Conservation (phyloP, 805 yeast species). For the Starmerella geochares region DNA sequence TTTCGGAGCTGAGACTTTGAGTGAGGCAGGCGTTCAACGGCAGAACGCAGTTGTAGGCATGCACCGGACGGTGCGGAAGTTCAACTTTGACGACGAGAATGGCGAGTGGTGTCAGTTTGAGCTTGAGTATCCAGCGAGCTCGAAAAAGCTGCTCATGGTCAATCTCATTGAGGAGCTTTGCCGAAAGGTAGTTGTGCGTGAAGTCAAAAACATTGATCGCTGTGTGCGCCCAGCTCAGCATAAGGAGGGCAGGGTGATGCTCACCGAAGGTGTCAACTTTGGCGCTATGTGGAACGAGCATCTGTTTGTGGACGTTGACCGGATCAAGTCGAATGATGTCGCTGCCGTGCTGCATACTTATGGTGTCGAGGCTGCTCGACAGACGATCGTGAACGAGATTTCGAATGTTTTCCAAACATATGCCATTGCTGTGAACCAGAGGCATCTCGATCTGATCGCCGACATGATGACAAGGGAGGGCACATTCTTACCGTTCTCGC, state of each 20-base stretch:
- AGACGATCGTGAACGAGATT: slow-evolving; percentile 91
- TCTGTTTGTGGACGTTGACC: slow-evolving; percentile 80
- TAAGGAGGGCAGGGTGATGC: slow-evolving; percentile 61
- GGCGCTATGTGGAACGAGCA: slow-evolving; percentile 97
- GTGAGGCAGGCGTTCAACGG: slow-evolving; percentile 66
- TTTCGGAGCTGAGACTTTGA: slow-evolving; percentile 29
- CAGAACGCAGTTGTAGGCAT: slow-evolving; percentile 69
- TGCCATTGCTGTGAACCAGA: slow-evolving; percentile 82
- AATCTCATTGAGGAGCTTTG: slow-evolving; percentile 90
- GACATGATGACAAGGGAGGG: slow-evolving; percentile 99
- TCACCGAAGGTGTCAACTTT: slow-evolving; percentile 98
- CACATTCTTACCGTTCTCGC: slow-evolving; percentile 86
- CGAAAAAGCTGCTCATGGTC: slow-evolving; percentile 92
- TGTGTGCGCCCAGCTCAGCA: slow-evolving; percentile 74
- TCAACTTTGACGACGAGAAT: slow-evolving; percentile 76
- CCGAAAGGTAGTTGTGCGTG: slow-evolving; percentile 82
- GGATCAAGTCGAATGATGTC: slow-evolving; percentile 84
- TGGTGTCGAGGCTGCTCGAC: slow-evolving; percentile 98
- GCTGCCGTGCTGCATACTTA: slow-evolving; percentile 80
- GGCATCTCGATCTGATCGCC: slow-evolving; percentile 94
- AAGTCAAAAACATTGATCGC: slow-evolving; percentile 82
- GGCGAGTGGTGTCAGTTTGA: slow-evolving; percentile 93
- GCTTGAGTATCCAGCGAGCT: slow-evolving; percentile 69
- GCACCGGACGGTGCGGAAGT: slow-evolving; percentile 63
- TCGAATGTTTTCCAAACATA: slow-evolving; percentile 91